Base-by-base conservation (phyloP, 352 stramenopile species). In the Stephanocyclus meneghinianus region DNA sequence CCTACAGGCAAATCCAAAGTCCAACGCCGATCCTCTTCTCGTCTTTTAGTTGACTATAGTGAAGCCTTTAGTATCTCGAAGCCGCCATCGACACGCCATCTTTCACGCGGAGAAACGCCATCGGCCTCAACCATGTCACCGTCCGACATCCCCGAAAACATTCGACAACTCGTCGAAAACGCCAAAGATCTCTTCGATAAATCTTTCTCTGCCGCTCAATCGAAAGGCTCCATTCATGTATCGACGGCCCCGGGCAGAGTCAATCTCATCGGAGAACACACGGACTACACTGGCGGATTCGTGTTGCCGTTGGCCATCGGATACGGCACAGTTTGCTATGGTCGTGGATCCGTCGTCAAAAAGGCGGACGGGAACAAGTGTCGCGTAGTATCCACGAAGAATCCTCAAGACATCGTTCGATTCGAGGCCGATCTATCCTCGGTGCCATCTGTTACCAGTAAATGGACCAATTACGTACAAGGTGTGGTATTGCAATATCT, bases 211-310 rank as follows among this genome's bases (percentile, higher is more conserved):
- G 65, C 71, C 53, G 50, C 60, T 35, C 10, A 1, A 5, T 53
- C 50, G 6, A 21, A 63, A 13, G 11, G 50, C 11, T 56, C 48
- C 11, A 47, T 71, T 0, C 68, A 73, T 21, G 60, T 76, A 13
- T 68, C 84, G 64, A 89, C 92, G 1, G 95, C 96, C 30, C 96
- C 96, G 8, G 96, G 96, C 55, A 92, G 96, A 56, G 96, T 98
- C n/a, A 98, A 98, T 88, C 90, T 98, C 65, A 98, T 98, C 73
- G 87, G 91, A 18, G 95, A 98, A 83, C 95, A 98, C 87, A 98
- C 95, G 2, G 95, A 98, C 85, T 98, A 98, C 88, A 98, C 97
- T 65, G 95, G 97, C 71, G 95, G 96, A 37, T 98, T 97, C 84
- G 96, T 98, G 48, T 91, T 98, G 60, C 96, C 96, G n/a, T 86